Conservation (phyloP, 345 rosid genomes). For the Alliaria petiolata region DNA sequence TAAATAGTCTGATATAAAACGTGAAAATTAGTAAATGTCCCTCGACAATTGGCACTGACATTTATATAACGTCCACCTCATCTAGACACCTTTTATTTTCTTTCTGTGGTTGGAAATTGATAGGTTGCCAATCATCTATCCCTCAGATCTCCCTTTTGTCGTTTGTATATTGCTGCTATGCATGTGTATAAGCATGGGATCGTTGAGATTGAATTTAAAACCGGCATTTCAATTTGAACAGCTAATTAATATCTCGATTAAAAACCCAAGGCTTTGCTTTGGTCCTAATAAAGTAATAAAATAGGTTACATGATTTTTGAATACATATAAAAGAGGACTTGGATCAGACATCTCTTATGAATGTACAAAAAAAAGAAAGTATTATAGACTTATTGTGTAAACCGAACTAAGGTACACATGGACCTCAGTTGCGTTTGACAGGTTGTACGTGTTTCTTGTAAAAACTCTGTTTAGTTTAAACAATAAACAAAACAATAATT, state of each 20-base stretch:
- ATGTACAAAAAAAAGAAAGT: too few species aligned
- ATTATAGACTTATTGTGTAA: not conserved
- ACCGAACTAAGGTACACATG: not conserved
- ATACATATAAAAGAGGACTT: not conserved
- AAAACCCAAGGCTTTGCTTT: too few species aligned
- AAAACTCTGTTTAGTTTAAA: not conserved
- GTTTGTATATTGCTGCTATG: not conserved
- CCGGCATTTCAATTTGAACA: too few species aligned
- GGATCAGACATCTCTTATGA: not conserved
- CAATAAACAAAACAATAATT: not conserved
- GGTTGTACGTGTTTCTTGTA: too few species aligned
- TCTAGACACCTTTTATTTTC: not conserved
- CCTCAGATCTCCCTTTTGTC: conserved; percentile 1
- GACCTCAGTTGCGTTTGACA: not conserved
- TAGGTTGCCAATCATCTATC: not conserved
- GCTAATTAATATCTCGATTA: too few species aligned
- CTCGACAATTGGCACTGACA: not conserved
- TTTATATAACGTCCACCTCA: not conserved
- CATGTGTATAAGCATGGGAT: not conserved
- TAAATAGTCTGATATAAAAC: not conserved
- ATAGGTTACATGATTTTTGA: not conserved
- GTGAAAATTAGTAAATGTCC: not conserved
- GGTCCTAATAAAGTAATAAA: too few species aligned
- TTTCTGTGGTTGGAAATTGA: conserved; percentile 9
- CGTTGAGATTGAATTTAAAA: too few species aligned